Evolutionary conservation across 2,329 filamentous ascomycete genomes (phyloP), one percentile per base, ranked within the genome.

Genomic region (Sclerotinia sclerotiorum): DNA sequence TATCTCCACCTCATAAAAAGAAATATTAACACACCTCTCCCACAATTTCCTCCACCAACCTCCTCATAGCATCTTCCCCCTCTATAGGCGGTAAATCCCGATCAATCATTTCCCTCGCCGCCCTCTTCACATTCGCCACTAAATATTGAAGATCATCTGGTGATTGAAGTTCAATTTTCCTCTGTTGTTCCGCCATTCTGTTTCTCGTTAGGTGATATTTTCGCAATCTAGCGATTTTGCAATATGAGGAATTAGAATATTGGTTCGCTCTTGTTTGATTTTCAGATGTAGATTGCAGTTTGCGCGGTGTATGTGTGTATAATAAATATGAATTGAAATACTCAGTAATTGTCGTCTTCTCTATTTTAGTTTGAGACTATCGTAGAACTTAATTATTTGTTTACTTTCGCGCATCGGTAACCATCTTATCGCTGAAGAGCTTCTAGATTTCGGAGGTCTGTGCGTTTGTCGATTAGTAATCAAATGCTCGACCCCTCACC

Each of bases 141-240:
- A 94, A 85, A 79, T 89, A 91, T 68, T 84, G 80, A 46, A 94
- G 84, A 79, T 94, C 91, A 61, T 90, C 87, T 54, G 88, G 86
- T n/a, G 86, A 85, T 80, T 94, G 91, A 64, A 94, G 87, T 80
- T 94, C 91, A 78, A 94, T 90, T 80, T 88, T 90, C 78, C 91
- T 88, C 79, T 93, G 87, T 72, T 72, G 72, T 68, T 78, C 77
- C 7, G 76, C 71, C 77, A 78, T 78, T 60, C 11, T 2, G 1
- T 39, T 62, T 51, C 8, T 5, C 8, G 35, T 6, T 27, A 6
- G 2, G 46, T 21, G 19, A 29, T 24, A n/a, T 48, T 6, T 21
- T 24, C 15, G 24, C 21, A 6, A 4, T 46, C 21, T 19, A 35
- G 10, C 11, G 3, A 42, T 42, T 21, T 35, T 29, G 29, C 15